Base-by-base conservation (phyloP, 257 asterid species). In the Capsicum baccatum region DNA sequence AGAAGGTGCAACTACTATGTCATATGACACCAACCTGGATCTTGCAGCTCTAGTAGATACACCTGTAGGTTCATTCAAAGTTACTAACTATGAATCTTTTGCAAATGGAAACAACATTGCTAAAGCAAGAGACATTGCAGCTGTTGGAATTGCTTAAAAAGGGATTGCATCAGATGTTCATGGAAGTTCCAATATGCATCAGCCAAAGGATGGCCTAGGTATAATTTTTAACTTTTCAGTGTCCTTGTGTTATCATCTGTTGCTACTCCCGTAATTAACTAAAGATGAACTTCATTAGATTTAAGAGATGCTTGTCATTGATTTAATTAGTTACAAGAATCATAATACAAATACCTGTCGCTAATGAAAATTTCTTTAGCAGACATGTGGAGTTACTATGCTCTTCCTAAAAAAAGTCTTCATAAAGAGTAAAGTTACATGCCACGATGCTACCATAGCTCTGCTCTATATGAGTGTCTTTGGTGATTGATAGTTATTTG, bases 141-240 rank as follows among this genome's bases (percentile, higher is more conserved):
- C 87, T 7, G 84, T 55, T 47, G 88, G 52, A 85, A 83, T 83
- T 82, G 56, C 87, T 62, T 95, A 89, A 83, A 94, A 96, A 69
- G 99, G 97, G 84, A 89, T 84, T 60, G 54, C 88, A 82, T 67
- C 94, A 58, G 89, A 90, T 74, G 89, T 90, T 64, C 90, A 84
- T 79, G 97, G 88, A 76, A 84, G 94, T 87, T 90, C 93, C 87
- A 88, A 89, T 69, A 79, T 85, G 87, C 97, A 93, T 85, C 97
- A 92, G 85, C 88, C 90, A 58, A 73, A 89, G 17, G 98, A 92
- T 89, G 94, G 87, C 85, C 85, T 97, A 63, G 98, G 98, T 95
- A 92, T 59, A 81, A 79, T 6, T 83, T 19, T 85, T 14, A 78
- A 63, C 70, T 66, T 26, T 42, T 83, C 66, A 56, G 33, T n/a